Base-by-base conservation (phyloP, 2,329 filamentous ascomycete genomes). In the Hirsutella minnesotensis region DNA sequence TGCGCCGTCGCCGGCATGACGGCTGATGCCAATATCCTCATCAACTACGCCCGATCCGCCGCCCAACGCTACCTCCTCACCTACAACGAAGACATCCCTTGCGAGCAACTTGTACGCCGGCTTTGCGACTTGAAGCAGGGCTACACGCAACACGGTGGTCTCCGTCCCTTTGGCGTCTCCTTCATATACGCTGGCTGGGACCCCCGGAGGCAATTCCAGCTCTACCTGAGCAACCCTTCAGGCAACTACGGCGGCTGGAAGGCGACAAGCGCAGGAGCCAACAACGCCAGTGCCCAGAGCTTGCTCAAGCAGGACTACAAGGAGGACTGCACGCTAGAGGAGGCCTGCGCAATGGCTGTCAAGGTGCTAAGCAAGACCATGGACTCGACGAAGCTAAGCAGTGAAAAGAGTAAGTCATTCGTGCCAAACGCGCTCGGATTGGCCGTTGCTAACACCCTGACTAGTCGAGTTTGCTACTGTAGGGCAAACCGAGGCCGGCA, bases 171-270 rank as follows among this genome's bases (percentile, higher is more conserved):
- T 56, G 92, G 92, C 65, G 92, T 98, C 39, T 95, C 89, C 39
- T 96, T 98, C 78, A 96, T 98, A 75, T 98, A 98, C 62, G 94
- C 94, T 40, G 92, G 92, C 47, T 98, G 89, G 78, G 92, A 98
- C 61, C 86, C 86, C 46, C 85, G 94, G 67, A 79, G 89, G 58
- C 83, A 96, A 64, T 98, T 98, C 75, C 92, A 98, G 73, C 79
- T 98, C 49, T 98, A 96, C 71, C 88, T 96, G 65, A 95, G 89
- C 73, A 98, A 98, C 67, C 92, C 92, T 13, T 94, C 86, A 49
- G 92, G 92, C 55, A 98, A 98, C 73, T 98, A 98, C 62, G 94
- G 92, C 50, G 92, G 92, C 44, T 98, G 92, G 92, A 98, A 98
- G 72, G 92, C 92, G 29, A 98, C 92, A 42, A 95, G 88, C 58